Evolutionary conservation across 805 yeast genomes (phyloP).

Genomic region (Starmerella floricola): DNA sequence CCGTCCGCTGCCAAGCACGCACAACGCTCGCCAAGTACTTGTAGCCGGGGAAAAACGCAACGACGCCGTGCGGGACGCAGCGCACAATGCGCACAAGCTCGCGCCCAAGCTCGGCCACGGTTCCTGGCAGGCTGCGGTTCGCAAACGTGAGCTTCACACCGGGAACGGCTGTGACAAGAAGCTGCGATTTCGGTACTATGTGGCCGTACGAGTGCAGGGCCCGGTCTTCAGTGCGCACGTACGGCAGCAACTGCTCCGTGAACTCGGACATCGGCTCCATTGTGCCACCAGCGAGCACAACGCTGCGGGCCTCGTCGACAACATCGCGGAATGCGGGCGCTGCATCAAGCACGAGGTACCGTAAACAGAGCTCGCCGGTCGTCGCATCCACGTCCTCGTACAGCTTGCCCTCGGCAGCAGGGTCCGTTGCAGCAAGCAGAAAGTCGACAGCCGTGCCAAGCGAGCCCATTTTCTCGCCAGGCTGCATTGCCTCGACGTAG

Average conservation of each 20-base stretch:
- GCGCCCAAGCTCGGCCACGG: conserved; percentile 43
- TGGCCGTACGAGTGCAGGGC: conserved; percentile 65
- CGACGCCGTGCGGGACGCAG: conserved; percentile 60
- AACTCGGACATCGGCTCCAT: conserved; percentile 83
- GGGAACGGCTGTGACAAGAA: conserved; percentile 46
- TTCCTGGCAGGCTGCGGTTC: conserved; percentile 37
- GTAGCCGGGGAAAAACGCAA: conserved; percentile 78
- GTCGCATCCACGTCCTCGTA: conserved; percentile 42
- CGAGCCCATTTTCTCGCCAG: not conserved
- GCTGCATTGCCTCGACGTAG: conserved; percentile 36
- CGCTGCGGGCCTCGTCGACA: conserved; percentile 52
- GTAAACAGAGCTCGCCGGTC: conserved; percentile 28
- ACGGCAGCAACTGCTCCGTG: conserved; percentile 52
- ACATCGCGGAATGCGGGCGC: conserved; percentile 55
- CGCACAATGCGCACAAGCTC: conserved; percentile 34
- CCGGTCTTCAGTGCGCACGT: conserved; percentile 34
- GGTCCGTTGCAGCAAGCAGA: conserved; percentile 52
- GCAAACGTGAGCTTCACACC: conserved; percentile 58
- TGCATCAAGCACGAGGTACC: conserved; percentile 72
- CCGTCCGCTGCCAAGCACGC: conserved; percentile 38
- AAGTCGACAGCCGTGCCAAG: conserved; percentile 41
- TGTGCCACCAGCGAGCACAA: conserved; percentile 85
- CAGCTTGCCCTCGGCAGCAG: conserved; percentile 66
- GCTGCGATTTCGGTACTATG: conserved; percentile 59
- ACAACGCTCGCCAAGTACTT: conserved; percentile 47